phyloP scores from a whole-genome alignment of 1,284 basidiomycete genomes.

The Sanguinoderma infundibulare region DNA sequence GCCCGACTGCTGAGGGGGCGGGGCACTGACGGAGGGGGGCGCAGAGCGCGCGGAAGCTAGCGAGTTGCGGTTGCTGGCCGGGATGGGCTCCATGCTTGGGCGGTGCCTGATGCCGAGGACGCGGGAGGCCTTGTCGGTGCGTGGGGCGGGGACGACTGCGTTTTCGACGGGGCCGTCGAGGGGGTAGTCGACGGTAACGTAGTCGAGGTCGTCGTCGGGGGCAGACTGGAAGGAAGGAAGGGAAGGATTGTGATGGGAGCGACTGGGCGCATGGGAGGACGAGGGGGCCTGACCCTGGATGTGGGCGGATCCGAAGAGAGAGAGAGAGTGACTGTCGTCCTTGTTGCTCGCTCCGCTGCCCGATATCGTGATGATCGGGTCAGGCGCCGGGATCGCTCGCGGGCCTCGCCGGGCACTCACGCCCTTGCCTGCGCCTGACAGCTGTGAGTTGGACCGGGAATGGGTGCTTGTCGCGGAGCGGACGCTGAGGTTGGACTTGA shows the following conservation, averaged over 20 bases:
- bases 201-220: constrained; percentile 64
- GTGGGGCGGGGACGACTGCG: constrained; percentile 25
- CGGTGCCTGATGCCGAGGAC: constrained; percentile 75
- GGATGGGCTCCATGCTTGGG: constrained; percentile 81
- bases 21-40: constrained; percentile 48
- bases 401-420: constrained; percentile 19
- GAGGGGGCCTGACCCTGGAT: constrained; percentile 13
- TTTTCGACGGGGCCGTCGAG: constrained; percentile 27
- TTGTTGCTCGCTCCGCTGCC: constrained; percentile 20
- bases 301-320: constrained; percentile 3
- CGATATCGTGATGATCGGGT: constrained; percentile 41
- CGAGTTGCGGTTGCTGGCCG: constrained; percentile 71
- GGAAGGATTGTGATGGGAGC: constrained; percentile 28
- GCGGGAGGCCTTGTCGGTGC: constrained; percentile 63
- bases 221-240: constrained; percentile 39
- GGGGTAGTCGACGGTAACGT: constrained; percentile 54
- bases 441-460: constrained; percentile 8
- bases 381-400: constrained; percentile 36
- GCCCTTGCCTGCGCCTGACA: constrained; percentile 8
- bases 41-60: constrained; percentile 78
- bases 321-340: constrained; percentile 12
- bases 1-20: constrained; percentile 50
- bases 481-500: constrained; percentile 30
- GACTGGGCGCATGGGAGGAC: constrained; percentile 5
- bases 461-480: constrained; percentile 28